Percentiles rank a stretch among this genome's conserved stretches.
These are phyloP conservation scores for Symbiotaphrina buchneri DNA, from an alignment of 495 filamentous ascomycete species.

Conservation along the genomic window DNA sequence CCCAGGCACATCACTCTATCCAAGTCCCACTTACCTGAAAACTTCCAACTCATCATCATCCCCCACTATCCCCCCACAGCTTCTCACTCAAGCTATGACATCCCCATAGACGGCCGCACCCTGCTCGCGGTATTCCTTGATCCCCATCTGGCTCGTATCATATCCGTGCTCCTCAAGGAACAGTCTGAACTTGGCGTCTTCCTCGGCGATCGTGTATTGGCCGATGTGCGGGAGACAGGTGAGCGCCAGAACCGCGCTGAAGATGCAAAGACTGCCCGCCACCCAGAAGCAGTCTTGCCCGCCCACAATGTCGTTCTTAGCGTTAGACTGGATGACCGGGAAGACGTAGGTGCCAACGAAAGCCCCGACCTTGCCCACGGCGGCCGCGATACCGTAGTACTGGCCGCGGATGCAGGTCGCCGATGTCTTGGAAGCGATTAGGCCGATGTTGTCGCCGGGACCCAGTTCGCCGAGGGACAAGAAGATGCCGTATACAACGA, in stretches of 20 bases:
- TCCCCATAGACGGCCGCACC: no score
- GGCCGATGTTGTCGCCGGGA: slow-evolving; percentile 79
- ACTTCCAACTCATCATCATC: no score
- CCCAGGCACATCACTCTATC: no score
- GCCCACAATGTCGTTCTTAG: slow-evolving; percentile 28
- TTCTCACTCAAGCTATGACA: no score
- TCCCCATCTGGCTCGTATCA: slow-evolving; percentile 8
- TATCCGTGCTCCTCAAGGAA: slow-evolving; percentile 8
- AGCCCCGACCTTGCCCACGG: slow-evolving; percentile 67
- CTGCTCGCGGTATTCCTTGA: slow-evolving; percentile 1
- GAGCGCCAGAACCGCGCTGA: slow-evolving; percentile 11
- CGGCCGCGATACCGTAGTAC: slow-evolving; percentile 80
- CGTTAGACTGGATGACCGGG: slow-evolving; percentile 40
- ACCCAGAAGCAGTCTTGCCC: slow-evolving; percentile 47
- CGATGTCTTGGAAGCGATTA: slow-evolving; percentile 68
- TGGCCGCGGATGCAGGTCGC: slow-evolving; percentile 73
- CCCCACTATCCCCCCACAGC: no score
- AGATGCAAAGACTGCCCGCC: slow-evolving; percentile 10
- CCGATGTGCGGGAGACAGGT: slow-evolving; percentile 13
- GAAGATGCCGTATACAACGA: slow-evolving; percentile 62
- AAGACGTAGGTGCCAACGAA: slow-evolving; percentile 80
- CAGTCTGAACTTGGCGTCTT: slow-evolving; percentile 10
- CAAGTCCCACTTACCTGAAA: no score
- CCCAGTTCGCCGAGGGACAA: slow-evolving; percentile 65
- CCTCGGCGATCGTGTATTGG: slow-evolving; percentile 16